Evolutionary conservation across 140 eudicot genomes (phyloP), one percentile per base, ranked within the genome.

Genomic region (Bidens hawaiensis): DNA sequence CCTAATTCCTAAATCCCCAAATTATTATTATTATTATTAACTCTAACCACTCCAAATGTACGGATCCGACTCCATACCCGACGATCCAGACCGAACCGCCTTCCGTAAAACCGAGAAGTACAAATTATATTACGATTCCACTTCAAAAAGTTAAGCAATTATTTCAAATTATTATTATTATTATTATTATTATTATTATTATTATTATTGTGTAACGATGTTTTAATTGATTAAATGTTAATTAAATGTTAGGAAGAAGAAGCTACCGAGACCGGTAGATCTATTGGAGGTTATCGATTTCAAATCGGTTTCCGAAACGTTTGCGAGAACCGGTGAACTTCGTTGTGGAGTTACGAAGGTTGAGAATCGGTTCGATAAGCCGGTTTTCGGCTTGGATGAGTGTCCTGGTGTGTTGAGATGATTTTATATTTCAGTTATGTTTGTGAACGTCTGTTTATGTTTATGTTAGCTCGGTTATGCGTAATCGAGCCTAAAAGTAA

Each of bases 271-370:
- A 55, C 73, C 94, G 24, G 96, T 91, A 21, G 98, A 91, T 72
- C 75, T 87, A 49, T 82, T 91, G 1, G 89, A 87, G 70, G 98
- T 87, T 64, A 48, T 90, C 14, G 97, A 90, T 81, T 90, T 90
- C 64, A 87, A 69, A 62, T 71, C 88, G 15, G 71, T 90, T 78
- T 52, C 63, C 23, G 89, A 90, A 23, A 73, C 81, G 4, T 82
- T 34, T 53, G 62, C 73, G 68, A 50, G 70, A 54, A 58, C 50
- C 19, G 85, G 71, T 3, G 77, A 82, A 30, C 75, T 83, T 75
- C 75, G 76, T 10, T 15, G 53, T 5, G 95, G 91, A 25, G 70
- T 91, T 70, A 80, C 75, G 25, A 74, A 58, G 28, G 57, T 76
- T 50, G 36, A 61, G 10, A 52, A 69, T 24, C 72, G 48, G 40